phyloP scores from a whole-genome alignment of 1,284 basidiomycete species.

The Porodaedalea pini region DNA sequence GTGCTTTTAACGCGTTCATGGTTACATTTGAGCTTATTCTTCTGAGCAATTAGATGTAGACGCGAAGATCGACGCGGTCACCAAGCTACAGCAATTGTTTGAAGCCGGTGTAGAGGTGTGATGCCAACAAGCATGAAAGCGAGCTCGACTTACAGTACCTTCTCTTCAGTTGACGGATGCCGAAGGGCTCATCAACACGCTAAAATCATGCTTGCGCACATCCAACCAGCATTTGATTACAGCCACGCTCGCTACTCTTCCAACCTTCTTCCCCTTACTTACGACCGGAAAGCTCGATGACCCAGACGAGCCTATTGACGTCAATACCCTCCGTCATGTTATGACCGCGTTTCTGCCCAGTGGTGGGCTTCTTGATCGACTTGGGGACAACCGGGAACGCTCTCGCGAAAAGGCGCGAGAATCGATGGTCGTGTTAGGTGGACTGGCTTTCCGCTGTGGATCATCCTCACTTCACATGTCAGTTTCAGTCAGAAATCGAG shows the following conservation, averaged over 20 bases:
- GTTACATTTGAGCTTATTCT: constrained; percentile 17
- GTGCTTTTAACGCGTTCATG: constrained; percentile 22
- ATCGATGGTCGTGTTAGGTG: constrained; percentile 66
- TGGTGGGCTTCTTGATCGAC: constrained; percentile 75
- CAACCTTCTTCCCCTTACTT: constrained; percentile 59
- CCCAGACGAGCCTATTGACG: constrained; percentile 38
- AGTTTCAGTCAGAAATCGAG: constrained; percentile 46
- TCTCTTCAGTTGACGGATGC: constrained; percentile 58
- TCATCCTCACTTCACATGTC: constrained; percentile 32
- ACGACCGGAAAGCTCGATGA: constrained; percentile 35
- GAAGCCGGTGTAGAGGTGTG: constrained; percentile 64
- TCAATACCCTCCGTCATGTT: constrained; percentile 57
- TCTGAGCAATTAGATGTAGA: constrained; percentile 58
- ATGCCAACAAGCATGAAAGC: constrained; percentile 3
- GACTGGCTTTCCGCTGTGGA: constrained; percentile 62
- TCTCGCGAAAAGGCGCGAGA: constrained; percentile 74
- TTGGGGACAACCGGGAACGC: constrained; percentile 75
- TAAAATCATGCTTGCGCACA: constrained; percentile 74
- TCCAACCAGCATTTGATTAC: constrained; percentile 81
- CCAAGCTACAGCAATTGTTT: constrained; percentile 70
- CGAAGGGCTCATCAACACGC: constrained; percentile 60
- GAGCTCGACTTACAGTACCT: constrained; percentile 12
- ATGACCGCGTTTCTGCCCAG: constrained; percentile 65
- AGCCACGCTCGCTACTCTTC: constrained; percentile 63
- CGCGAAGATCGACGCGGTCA: constrained; percentile 72